Base-by-base conservation (phyloP, 306 rosid genomes). In the Quercus wislizeni region DNA sequence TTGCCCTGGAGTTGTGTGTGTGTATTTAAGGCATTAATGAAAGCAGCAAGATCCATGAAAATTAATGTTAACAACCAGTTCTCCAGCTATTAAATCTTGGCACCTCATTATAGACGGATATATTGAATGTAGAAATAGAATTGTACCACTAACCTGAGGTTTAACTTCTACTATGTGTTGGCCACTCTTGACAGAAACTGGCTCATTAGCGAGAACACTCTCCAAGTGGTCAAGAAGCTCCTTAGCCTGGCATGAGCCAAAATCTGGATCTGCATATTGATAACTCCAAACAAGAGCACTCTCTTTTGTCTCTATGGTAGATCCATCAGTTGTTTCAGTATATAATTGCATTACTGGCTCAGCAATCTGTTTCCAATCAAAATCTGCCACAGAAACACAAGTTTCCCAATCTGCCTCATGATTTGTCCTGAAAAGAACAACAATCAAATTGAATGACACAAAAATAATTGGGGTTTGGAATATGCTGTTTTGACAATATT, bases 161-260 rank as follows among this genome's bases (percentile, higher is more conserved):
- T 94, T 94, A 55, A 94, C 98, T 88, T 94, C 98, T 5, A 94
- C 98, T 73, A 90, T 85, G 76, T 81, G 87, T 78, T 78, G 94
- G 56, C 96, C 92, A 71, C 98, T 94, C 81, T 92, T 94, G 79
- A 94, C 97, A 10, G 96, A 80, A 61, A 94, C 98, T 3, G 98
- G 98, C 83, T 92, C 98, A 76, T 94, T 94, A 19, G 96, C 82
- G 38, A 94, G 97, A 84, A 94, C 98, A 78, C 98, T 90, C 77
- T 92, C 98, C 43, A 94, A 90, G 85, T 94, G 98, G 83, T 94
- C 94, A 49, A 94, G 88, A 77, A 94, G 97, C 79, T 94, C 98
- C 90, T 92, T 94, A 9, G 97, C 98, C 75, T 92, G 98, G 81
- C 96, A 94, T 20, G 93, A 92, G 17, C 97, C 98, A 35, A 94